Conservation (phyloP, 2,329 filamentous ascomycete genomes). For the Sarocladium oryzae region DNA sequence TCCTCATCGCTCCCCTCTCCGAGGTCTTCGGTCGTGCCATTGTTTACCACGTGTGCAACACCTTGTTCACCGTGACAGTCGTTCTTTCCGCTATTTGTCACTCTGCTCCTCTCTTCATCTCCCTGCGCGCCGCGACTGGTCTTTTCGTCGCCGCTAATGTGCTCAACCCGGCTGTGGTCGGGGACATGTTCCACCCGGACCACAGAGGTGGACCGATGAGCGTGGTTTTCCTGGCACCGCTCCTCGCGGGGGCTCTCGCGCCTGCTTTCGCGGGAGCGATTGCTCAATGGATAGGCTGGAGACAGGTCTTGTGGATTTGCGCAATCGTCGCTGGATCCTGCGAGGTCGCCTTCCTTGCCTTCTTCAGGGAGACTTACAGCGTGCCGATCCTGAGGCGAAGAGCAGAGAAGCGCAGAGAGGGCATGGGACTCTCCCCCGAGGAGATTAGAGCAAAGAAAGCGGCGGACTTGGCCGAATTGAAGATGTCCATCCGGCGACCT, state of each 20-base stretch:
- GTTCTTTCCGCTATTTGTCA: conserved; percentile 38
- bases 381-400: conserved; percentile 42
- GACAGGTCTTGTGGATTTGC: conserved; percentile 44
- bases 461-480: conserved; percentile 16
- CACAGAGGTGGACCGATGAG: conserved; percentile 53
- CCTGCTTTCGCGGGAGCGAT: conserved; percentile 49
- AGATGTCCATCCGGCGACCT: conserved; percentile 38
- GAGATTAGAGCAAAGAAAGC: conserved; percentile 8
- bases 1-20: conserved; percentile 55
- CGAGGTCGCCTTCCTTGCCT: conserved; percentile 43
- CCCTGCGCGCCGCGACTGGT: conserved; percentile 51
- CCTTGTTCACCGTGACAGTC: conserved; percentile 43
- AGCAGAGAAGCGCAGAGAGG: not conserved
- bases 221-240: conserved; percentile 48
- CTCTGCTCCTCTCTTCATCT: conserved; percentile 41
- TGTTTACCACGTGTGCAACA: conserved; percentile 47
- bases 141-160: conserved; percentile 59
- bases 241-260: conserved; percentile 51
- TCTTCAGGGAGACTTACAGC: conserved; percentile 56
- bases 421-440: not conserved
- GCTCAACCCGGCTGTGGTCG: conserved; percentile 56
- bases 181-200: conserved; percentile 54
- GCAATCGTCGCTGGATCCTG: conserved; percentile 39
- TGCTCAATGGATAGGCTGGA: conserved; percentile 49
- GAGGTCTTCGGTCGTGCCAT: conserved; percentile 53